These are phyloP conservation scores for Kernera saxatilis DNA, from an alignment of 345 rosid species.

Conservation along the genomic window DNA sequence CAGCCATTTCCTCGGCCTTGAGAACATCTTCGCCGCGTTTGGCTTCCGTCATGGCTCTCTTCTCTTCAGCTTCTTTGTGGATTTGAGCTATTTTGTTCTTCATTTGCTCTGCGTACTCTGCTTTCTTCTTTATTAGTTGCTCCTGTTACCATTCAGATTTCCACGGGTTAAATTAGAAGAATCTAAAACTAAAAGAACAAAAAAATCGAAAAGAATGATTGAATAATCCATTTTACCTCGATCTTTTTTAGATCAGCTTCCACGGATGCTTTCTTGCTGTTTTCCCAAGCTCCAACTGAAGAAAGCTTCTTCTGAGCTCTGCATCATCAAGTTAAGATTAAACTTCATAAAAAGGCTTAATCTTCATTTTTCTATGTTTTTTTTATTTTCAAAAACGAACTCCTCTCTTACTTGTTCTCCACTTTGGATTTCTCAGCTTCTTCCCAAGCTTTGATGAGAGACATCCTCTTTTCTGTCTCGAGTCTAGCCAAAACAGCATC, in stretches of 20 bases:
- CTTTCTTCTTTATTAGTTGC: slow-evolving; percentile 70
- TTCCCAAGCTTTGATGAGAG: slow-evolving; percentile 93
- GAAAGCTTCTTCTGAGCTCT: slow-evolving; percentile 30
- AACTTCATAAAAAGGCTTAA: not conserved
- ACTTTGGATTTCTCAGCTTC: slow-evolving; percentile 90
- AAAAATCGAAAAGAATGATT: not conserved
- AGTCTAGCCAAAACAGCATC: slow-evolving; percentile 78
- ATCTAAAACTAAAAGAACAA: not conserved
- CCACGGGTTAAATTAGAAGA: not conserved
- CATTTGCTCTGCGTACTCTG: slow-evolving; percentile 70
- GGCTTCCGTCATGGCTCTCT: slow-evolving; percentile 71
- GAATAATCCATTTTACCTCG: not conserved
- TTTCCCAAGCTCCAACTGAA: slow-evolving; percentile 30
- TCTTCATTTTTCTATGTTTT: not conserved
- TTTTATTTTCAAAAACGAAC: not conserved
- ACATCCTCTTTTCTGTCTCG: slow-evolving; percentile 64
- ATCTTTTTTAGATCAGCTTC: slow-evolving; percentile 29
- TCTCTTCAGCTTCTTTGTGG: slow-evolving; percentile 84
- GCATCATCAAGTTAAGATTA: not conserved
- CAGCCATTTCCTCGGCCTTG: slow-evolving; percentile 80
- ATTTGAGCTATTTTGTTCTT: slow-evolving; percentile 68
- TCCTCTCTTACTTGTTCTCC: slow-evolving; percentile 89
- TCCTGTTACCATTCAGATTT: slow-evolving; percentile 42
- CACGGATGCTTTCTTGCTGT: slow-evolving; percentile 26
- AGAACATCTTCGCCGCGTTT: slow-evolving; percentile 78